These are phyloP conservation scores for Prunella vulgaris DNA, from an alignment of 257 asterid species.

Conservation along the genomic window DNA sequence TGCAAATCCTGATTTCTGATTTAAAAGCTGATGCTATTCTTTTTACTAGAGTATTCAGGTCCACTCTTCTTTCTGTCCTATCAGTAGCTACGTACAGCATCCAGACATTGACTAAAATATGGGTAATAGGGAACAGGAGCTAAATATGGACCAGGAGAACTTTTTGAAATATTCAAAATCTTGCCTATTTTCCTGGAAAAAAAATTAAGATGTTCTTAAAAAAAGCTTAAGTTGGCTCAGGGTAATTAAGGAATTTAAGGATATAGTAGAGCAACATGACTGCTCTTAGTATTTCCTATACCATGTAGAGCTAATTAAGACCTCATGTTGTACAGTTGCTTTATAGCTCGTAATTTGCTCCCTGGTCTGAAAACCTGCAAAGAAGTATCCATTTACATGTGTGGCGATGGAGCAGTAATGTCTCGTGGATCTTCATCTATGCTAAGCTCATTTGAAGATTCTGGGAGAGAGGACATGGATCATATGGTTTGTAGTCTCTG, in stretches of 20 bases:
- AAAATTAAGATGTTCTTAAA: not conserved
- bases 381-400: constrained; percentile 77
- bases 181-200: no score
- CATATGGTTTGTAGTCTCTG: constrained; percentile 47
- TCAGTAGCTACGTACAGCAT: no score
- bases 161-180: no score
- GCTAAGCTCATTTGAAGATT: constrained; percentile 46
- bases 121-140: no score
- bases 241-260: not conserved
- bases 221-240: not conserved
- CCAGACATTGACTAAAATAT: no score
- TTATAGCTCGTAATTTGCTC: constrained; percentile 84
- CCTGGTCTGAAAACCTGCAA: constrained; percentile 86
- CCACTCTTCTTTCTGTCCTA: no score
- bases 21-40: not conserved
- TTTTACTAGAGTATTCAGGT: no score
- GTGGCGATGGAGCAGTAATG: constrained; percentile 47
- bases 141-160: no score
- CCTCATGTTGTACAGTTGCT: constrained; percentile 58
- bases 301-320: constrained; percentile 19
- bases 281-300: not conserved
- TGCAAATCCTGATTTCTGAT: constrained; percentile 2
- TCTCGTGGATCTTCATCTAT: constrained; percentile 47
- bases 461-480: constrained; percentile 50
- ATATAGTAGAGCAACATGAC: not conserved